Evolutionary conservation across 2,329 filamentous ascomycete genomes (phyloP).

Genomic region (Neopestalotiopsis clavispora): DNA sequence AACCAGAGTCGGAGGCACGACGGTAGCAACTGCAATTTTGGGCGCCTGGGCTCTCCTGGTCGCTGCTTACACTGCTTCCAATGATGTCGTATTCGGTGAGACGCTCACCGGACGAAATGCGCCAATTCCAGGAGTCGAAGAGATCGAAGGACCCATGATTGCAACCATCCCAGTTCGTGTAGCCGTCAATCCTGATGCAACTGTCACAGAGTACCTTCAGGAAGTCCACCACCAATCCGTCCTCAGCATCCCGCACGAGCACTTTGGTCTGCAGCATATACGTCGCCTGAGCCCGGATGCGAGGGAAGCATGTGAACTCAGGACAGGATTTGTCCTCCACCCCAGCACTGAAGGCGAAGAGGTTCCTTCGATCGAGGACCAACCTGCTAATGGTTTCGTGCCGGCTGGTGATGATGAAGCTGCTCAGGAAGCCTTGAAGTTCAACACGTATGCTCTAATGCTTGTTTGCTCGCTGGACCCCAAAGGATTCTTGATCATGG

Average conservation of each 20-base stretch:
- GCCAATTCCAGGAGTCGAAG: constrained; percentile 51
- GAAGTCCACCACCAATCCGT: constrained; percentile 61
- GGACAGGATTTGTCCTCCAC: constrained; percentile 60
- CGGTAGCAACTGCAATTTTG: constrained; percentile 60
- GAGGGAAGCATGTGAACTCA: constrained; percentile 59
- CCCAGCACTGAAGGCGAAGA: constrained; percentile 41
- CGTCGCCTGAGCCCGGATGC: constrained; percentile 60
- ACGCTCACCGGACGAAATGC: constrained; percentile 62
- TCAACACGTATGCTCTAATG: constrained; percentile 67
- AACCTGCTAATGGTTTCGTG: constrained; percentile 56
- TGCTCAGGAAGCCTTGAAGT: constrained; percentile 63
- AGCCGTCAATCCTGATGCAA: constrained; percentile 44
- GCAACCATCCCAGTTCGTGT: constrained; percentile 63
- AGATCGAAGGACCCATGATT: constrained; percentile 66
- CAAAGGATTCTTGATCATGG: constrained; percentile 62
- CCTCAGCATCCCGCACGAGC: constrained; percentile 66
- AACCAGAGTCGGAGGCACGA: constrained; percentile 45
- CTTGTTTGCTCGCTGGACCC: constrained; percentile 66
- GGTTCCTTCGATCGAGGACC: constrained; percentile 31
- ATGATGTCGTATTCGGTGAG: constrained; percentile 63
- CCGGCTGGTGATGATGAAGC: constrained; percentile 61
- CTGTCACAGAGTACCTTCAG: constrained; percentile 57
- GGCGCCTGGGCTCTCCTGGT: constrained; percentile 63
- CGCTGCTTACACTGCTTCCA: constrained; percentile 54
- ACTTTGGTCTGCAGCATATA: constrained; percentile 66